Base-by-base conservation (phyloP, 23 red algal genomes). In the Rhodosorus marinus region DNA sequence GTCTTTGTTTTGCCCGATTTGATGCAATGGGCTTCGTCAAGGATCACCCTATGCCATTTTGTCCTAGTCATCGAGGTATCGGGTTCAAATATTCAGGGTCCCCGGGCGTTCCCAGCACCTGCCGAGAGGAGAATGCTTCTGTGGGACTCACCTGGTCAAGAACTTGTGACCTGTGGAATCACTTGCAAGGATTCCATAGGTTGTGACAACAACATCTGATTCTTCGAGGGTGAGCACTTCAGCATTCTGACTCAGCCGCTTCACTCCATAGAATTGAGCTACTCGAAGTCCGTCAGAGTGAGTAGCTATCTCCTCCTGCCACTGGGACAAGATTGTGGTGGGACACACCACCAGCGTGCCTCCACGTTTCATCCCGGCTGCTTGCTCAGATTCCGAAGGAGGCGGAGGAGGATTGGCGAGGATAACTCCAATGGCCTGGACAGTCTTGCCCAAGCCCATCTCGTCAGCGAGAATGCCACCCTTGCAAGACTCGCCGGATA, bases 11-110 rank as follows among this genome's bases (percentile, higher is more conserved):
- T 26, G 4, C 42, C 9, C 29, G 81, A 76, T 57, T 81, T 80
- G 30, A 93, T 77, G 20, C 31, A 19, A 29, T 93, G 83, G 45
- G 75, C 66, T 33, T 93, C 83, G 40, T 93, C 83, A n/a, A 93
- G 61, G 14, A 93, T 50, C 1, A 81, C 48, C 26, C 83, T 65
- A 32, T 35, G 49, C 74, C 74, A 93, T 43, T 43, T 43, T 17
- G 17, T 43, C n/a, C n/a, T n/a, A n/a, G n/a, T n/a, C n/a, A n/a
- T n/a, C n/a, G n/a, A n/a, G n/a, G n/a, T n/a, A n/a, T n/a, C n/a
- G n/a, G n/a, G n/a, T n/a, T n/a, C n/a, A n/a, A n/a, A n/a, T n/a
- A n/a, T n/a, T n/a, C n/a, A n/a, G n/a, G n/a, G n/a, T n/a, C n/a
- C n/a, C n/a, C n/a, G n/a, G n/a, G n/a, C n/a, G n/a, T n/a, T n/a